phyloP scores from a whole-genome alignment of 768 basidiomycete genomes.

The Russula lepida region DNA sequence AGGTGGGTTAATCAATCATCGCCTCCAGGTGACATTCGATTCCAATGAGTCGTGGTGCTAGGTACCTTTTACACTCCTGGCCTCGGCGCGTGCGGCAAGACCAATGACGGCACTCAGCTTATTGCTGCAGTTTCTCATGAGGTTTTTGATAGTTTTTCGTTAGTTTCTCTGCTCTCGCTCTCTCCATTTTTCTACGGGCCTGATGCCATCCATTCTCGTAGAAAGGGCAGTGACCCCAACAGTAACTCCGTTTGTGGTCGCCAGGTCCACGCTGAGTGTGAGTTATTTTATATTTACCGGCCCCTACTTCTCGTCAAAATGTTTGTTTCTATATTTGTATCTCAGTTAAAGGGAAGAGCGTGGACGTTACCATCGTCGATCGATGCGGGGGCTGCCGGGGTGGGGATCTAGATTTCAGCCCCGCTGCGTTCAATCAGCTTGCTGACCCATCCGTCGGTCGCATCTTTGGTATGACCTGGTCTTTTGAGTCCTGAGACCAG shows the following conservation, averaged over 20 bases:
- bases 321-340: background rate
- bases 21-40: background rate
- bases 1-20: slow-evolving; percentile 26
- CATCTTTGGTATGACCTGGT: slow-evolving; percentile 43
- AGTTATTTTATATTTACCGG: slow-evolving; percentile 22
- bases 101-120: slow-evolving; percentile 39
- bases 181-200: background rate
- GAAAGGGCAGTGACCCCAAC: slow-evolving; percentile 57
- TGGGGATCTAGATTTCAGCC: slow-evolving; percentile 57
- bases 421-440: slow-evolving; percentile 44
- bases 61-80: slow-evolving; percentile 53
- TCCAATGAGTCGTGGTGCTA: slow-evolving; percentile 14
- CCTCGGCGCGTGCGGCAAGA: slow-evolving; percentile 56
- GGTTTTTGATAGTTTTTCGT: slow-evolving; percentile 57
- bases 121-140: slow-evolving; percentile 51
- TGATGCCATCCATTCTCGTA: slow-evolving; percentile 22
- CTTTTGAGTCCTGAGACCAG: slow-evolving; percentile 29
- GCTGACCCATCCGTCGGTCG: slow-evolving; percentile 42
- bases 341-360: slow-evolving; percentile 43
- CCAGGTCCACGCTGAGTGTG: slow-evolving; percentile 41
- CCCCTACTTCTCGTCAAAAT: slow-evolving; percentile 13
- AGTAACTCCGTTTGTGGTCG: slow-evolving; percentile 62
- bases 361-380: slow-evolving; percentile 48
- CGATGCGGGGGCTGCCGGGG: slow-evolving; percentile 50
- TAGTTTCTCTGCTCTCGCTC: slow-evolving; percentile 22